Percentiles rank a stretch among this genome's conserved stretches.
These are phyloP conservation scores for Salix arbutifolia DNA, from an alignment of 345 rosid species.

Conservation along the genomic window DNA sequence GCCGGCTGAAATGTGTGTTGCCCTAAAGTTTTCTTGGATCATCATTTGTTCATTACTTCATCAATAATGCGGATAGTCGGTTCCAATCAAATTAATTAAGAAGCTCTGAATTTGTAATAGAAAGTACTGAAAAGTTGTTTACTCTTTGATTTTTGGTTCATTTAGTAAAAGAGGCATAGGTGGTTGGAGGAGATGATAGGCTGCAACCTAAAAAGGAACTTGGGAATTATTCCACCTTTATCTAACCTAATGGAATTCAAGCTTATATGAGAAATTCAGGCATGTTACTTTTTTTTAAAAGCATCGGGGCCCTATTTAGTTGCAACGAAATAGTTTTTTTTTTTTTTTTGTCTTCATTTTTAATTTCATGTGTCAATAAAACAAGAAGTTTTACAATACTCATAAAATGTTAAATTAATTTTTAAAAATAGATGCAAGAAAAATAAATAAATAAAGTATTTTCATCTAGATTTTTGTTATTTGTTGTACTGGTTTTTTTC, in stretches of 20 bases:
- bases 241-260: background rate
- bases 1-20: background rate
- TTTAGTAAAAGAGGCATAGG: background rate
- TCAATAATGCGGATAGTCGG: conserved; percentile 13
- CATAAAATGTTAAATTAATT: background rate
- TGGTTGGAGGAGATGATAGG: conserved; percentile 2
- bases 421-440: background rate
- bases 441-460: background rate
- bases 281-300: too few species aligned
- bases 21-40: background rate
- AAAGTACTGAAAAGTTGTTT: background rate
- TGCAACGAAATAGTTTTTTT: too few species aligned
- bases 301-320: too few species aligned
- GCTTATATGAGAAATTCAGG: background rate
- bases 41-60: conserved; percentile 7
- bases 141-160: background rate
- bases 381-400: background rate
- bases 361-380: too few species aligned
- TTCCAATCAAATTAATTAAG: conserved; percentile 9
- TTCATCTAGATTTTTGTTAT: background rate
- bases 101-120: background rate
- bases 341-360: too few species aligned
- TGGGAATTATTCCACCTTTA: background rate
- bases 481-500: accelerated
- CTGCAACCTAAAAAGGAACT: background rate